These are phyloP conservation scores for Phaseolus coccineus DNA, from an alignment of 331 rosid genomes.

Conservation along the genomic window DNA sequence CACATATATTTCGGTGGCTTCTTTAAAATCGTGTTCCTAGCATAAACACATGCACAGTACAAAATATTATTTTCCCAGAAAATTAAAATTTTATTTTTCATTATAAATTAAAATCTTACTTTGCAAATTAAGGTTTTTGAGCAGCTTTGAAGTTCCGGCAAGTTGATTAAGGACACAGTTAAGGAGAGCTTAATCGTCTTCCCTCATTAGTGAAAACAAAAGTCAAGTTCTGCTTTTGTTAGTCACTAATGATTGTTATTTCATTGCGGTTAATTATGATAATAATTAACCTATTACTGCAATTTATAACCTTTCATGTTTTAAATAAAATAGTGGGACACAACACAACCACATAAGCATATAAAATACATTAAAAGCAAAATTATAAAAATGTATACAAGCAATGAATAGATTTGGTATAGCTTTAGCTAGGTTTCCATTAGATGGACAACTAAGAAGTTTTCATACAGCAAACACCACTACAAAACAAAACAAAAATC, in stretches of 20 bases:
- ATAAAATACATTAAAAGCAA: background rate
- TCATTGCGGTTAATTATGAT: constrained; percentile 39
- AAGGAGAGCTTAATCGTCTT: background rate
- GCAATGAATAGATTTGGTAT: background rate
- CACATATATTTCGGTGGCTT: constrained; percentile 34
- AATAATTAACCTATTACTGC: constrained; percentile 28
- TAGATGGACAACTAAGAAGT: constrained; percentile 11
- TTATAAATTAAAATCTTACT: background rate
- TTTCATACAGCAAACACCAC: constrained; percentile 20
- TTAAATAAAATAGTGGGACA: background rate
- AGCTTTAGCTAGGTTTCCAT: constrained; percentile 14
- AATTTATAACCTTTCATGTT: constrained; percentile 6
- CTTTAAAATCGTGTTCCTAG: constrained; percentile 9
- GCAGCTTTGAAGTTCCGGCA: background rate
- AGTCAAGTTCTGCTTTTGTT: constrained; percentile 22
- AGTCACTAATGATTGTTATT: constrained; percentile 35
- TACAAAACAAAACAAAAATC: background rate
- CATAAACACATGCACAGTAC: constrained; percentile 2
- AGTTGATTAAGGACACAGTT: background rate
- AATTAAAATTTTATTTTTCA: background rate
- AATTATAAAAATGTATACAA: too few relatives aligned
- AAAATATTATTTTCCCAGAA: background rate
- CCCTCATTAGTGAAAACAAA: constrained; percentile 14
- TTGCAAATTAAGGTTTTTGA: background rate
- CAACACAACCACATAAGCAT: background rate